A percentile compares a stretch with the other conserved stretches of the same genome.
These are phyloP conservation scores for Colletotrichum coccodes DNA, from an alignment of 2,329 filamentous ascomycete genomes.

Conservation along the genomic window DNA sequence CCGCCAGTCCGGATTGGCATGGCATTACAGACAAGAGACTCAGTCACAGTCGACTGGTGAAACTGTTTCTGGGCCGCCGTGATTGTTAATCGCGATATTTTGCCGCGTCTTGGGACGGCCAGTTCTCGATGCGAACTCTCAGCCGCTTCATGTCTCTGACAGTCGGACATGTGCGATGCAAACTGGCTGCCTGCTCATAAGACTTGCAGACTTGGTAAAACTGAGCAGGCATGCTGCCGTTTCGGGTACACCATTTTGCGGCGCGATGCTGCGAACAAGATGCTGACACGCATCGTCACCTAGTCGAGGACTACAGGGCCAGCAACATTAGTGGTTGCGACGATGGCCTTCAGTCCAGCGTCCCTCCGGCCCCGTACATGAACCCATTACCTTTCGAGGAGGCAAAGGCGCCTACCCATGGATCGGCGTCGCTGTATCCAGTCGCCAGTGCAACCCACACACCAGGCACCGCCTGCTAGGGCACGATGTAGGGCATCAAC, in stretches of 20 bases:
- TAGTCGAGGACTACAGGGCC: neutral
- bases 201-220: slow-evolving; percentile 5
- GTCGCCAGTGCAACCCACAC: slow-evolving; percentile 17
- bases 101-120: neutral
- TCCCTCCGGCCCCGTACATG: slow-evolving; percentile 13
- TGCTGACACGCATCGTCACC: slow-evolving; percentile 20
- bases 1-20: slow-evolving; percentile 28
- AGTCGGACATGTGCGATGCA: slow-evolving; percentile 27
- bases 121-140: neutral
- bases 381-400: slow-evolving; percentile 6
- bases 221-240: slow-evolving; percentile 10
- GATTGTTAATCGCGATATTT: slow-evolving; percentile 3
- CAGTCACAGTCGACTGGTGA: slow-evolving; percentile 5
- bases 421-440: neutral
- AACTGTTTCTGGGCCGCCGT: slow-evolving; percentile 14
- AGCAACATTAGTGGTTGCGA: neutral
- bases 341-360: neutral
- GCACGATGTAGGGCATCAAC: neutral
- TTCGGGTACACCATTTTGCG: slow-evolving; percentile 13
- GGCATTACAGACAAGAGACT: slow-evolving; percentile 27
- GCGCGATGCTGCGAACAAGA: slow-evolving; percentile 15
- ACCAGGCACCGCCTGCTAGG: slow-evolving; percentile 13
- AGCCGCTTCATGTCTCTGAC: slow-evolving; percentile 10
- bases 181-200: slow-evolving; percentile 2
- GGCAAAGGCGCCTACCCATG: slow-evolving; percentile 3